Percentiles rank a stretch among this genome's conserved stretches.
Evolutionary conservation across 768 basidiomycete species (phyloP).

Genomic region (Suillus americanus): DNA sequence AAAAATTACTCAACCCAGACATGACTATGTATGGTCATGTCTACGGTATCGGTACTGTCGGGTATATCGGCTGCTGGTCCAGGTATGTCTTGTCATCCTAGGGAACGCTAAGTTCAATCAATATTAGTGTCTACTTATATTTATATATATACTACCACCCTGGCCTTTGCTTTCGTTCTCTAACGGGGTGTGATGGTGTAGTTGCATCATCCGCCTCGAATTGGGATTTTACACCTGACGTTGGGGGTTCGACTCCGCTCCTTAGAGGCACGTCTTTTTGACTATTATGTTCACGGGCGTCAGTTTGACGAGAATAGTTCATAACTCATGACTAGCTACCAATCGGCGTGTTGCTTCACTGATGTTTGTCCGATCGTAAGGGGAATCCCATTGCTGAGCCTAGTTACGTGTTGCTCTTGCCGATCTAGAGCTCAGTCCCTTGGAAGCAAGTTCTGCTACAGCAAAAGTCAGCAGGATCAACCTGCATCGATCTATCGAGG

Average conservation of each 20-base stretch:
- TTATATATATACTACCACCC: background rate
- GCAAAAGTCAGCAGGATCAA: background rate
- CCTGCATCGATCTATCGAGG: background rate
- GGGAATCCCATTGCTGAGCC: background rate
- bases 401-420: background rate
- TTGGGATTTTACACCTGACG: background rate
- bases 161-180: background rate
- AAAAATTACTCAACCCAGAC: background rate
- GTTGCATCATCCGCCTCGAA: background rate
- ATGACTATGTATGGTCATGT: background rate
- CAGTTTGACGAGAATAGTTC: background rate
- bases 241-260: background rate
- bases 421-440: background rate
- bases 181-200: background rate
- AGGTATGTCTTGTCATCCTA: background rate
- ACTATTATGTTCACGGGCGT: background rate
- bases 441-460: background rate
- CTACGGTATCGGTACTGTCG: background rate
- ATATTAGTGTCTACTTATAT: slow-evolving; percentile 44
- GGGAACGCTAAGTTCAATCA: background rate
- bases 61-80: background rate
- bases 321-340: background rate
- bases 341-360: background rate
- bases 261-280: background rate
- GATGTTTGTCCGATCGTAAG: background rate